Base-by-base conservation (phyloP, 441 rosid species). In the Lepidium campestre region DNA sequence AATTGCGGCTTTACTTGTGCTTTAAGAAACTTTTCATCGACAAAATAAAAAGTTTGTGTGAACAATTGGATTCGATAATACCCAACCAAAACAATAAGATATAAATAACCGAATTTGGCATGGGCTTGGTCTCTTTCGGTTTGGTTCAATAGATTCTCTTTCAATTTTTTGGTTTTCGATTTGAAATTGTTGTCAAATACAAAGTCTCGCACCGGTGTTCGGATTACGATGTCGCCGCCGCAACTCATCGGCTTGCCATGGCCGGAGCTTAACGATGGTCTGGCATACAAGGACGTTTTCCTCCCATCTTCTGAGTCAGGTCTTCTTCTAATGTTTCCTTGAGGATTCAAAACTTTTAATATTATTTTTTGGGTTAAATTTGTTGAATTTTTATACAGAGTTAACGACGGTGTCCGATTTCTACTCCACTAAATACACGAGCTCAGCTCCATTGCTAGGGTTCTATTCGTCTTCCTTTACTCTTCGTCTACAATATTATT, bases 371-470 rank as follows among this genome's bases (percentile, higher is more conserved):
- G 29, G 3, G 1, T 18, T 59, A 7, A 44, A 25, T 25, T 45
- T 58, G 41, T 37, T 41, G 34, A 34, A 32, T 50, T 67, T 41
- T 32, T 6, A 11, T 44, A 20, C 68, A 58, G 78, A 69, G 42
- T 47, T 46, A 40, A 62, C n/a, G 62, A 70, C 71, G 14, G 37
- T 75, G 37, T 63, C 67, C 10, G 81, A 84, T 53, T 93, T 85
- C 78, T 93, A 88, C 80, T 83, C 84, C 14, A 75, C 68, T 42
- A 88, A 85, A 54, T 79, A 86, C 77, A 80, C 73, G 39, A 82
- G 65, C 70, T 93, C 96, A 22, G 97, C 98, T 81, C 98, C 98
- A 18, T 64, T 77, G 53, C 87, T 79, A 61, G 97, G 98, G 98
- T 93, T 81, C 71, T 57, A 25, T 23, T 44, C 62, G 57, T 42